phyloP scores from a whole-genome alignment of 2,329 filamentous ascomycete genomes.

The Didymella keratinophila region DNA sequence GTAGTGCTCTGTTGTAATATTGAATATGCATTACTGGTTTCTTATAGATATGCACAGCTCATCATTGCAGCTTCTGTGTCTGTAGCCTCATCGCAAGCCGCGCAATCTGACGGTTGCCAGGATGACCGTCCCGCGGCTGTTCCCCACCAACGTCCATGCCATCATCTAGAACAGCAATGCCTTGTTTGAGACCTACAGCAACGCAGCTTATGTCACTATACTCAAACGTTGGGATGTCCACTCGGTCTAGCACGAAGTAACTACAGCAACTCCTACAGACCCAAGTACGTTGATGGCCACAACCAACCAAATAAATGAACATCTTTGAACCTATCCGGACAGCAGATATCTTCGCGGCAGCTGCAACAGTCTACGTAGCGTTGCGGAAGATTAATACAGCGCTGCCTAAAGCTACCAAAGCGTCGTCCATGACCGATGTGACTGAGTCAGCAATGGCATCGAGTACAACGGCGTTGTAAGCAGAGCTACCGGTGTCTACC shows the following conservation, averaged over 20 bases:
- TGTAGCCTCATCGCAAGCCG: background rate
- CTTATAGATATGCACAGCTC: background rate
- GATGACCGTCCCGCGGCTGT: background rate
- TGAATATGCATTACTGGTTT: background rate
- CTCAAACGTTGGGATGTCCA: background rate
- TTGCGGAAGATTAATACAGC: background rate
- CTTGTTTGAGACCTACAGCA: background rate
- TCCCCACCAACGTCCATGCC: background rate
- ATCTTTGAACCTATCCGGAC: background rate
- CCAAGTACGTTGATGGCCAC: background rate
- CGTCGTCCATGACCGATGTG: background rate
- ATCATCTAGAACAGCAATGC: background rate
- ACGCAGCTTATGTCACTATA: background rate
- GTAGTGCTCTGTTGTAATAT: background rate
- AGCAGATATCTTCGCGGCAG: background rate
- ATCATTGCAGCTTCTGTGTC: background rate
- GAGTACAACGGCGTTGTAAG: background rate
- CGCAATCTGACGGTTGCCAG: background rate
- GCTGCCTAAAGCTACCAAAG: background rate
- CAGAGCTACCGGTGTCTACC: background rate
- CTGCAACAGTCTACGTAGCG: background rate
- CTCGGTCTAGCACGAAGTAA: background rate
- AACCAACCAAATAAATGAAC: background rate
- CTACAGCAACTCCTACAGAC: background rate
- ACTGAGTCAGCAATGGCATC: background rate